Evolutionary conservation across 345 rosid genomes (phyloP).

Genomic region (Streptanthus diversifolius): DNA sequence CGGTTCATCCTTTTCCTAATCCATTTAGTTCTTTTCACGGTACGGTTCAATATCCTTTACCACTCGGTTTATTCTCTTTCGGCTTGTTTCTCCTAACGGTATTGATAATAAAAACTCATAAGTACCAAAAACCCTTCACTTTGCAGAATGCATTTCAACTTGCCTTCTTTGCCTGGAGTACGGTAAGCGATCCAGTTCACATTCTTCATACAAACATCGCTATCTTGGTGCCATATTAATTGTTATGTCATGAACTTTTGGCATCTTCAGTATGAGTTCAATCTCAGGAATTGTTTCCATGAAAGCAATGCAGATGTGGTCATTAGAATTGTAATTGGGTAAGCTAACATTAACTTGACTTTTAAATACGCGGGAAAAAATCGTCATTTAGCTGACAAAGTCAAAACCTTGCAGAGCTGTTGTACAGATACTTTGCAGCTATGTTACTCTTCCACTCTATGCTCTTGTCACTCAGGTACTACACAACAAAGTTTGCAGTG

Average conservation of each 20-base stretch:
- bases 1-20: slow-evolving; percentile 73
- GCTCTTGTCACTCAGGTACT: slow-evolving; percentile 91
- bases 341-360: slow-evolving; percentile 18
- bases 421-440: slow-evolving; percentile 84
- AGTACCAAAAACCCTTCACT: neutral
- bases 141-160: slow-evolving; percentile 83
- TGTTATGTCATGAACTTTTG: neutral
- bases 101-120: slow-evolving; percentile 2
- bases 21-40: slow-evolving; percentile 85
- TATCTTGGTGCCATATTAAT: neutral
- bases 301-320: slow-evolving; percentile 39
- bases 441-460: slow-evolving; percentile 90
- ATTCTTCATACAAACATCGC: neutral
- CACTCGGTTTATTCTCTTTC: neutral
- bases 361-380: neutral
- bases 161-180: slow-evolving; percentile 88
- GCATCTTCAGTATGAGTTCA: slow-evolving; percentile 59
- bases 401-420: slow-evolving; percentile 48
- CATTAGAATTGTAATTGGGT: slow-evolving; percentile 79
- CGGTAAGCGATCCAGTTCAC: slow-evolving; percentile 46
- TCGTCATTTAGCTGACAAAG: neutral
- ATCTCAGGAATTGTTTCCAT: slow-evolving; percentile 57
- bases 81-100: neutral
- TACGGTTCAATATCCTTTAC: slow-evolving; percentile 19
- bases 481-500: neutral